phyloP scores from a whole-genome alignment of 352 stramenopile species.

The Saprolegnia parasitica region DNA sequence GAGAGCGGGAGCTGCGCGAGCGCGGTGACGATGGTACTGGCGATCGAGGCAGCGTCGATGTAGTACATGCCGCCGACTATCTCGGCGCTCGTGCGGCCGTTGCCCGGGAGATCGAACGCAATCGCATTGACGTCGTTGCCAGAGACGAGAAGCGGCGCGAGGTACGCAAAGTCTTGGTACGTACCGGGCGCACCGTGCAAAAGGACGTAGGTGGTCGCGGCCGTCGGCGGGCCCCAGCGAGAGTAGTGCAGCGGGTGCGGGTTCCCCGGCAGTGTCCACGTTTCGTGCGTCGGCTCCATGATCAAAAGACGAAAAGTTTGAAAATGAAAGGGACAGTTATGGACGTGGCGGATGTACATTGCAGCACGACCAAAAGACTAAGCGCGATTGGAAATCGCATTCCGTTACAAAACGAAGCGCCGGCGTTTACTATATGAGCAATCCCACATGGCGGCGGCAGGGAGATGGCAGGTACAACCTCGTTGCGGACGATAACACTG shows the following conservation, averaged over 20 bases:
- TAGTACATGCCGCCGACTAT: constrained; percentile 44
- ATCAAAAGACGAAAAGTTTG: not conserved
- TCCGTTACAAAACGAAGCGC: no score
- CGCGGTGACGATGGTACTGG: constrained; percentile 37
- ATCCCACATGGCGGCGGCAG: not conserved
- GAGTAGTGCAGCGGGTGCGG: not conserved
- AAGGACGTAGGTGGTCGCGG: not conserved
- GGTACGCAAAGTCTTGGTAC: not conserved
- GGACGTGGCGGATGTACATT: no score
- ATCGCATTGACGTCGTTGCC: constrained; percentile 44
- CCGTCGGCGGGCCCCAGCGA: not conserved
- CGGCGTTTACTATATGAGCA: not conserved
- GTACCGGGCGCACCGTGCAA: not conserved
- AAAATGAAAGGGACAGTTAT: not conserved
- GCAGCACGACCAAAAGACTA: no score
- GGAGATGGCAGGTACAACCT: no score
- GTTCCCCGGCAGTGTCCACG: not conserved
- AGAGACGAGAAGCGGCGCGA: constrained; percentile 31
- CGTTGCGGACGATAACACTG: no score
- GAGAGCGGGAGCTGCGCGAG: constrained; percentile 35
- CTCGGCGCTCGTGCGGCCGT: constrained; percentile 43
- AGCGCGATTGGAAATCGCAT: no score
- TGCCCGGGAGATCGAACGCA: constrained; percentile 57
- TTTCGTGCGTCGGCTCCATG: constrained; percentile 1
- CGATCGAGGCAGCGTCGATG: constrained; percentile 36